These are phyloP conservation scores for Trichoderma simmonsii DNA, from an alignment of 2,329 filamentous ascomycete species.

Conservation along the genomic window DNA sequence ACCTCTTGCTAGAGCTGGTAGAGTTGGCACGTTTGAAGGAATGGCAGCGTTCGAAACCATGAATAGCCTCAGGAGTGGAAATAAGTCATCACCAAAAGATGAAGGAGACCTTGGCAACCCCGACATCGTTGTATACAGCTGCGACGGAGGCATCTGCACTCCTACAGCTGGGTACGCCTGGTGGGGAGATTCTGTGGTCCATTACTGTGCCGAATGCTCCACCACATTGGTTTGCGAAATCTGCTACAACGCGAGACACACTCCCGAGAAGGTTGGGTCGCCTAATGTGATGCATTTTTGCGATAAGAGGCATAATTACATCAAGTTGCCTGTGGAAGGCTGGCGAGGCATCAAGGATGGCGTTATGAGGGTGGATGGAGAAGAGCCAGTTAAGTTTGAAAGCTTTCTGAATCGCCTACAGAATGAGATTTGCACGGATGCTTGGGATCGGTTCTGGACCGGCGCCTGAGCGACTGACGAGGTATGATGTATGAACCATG, in stretches of 20 bases:
- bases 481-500: background rate
- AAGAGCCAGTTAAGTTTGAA: conserved; percentile 20
- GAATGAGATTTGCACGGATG: conserved; percentile 21
- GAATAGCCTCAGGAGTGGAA: background rate
- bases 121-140: background rate
- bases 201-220: conserved; percentile 25
- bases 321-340: conserved; percentile 24
- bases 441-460: conserved; percentile 21
- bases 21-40: background rate
- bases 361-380: conserved; percentile 21
- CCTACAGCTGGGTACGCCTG: conserved; percentile 18
- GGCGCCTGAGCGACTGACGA: conserved; percentile 1
- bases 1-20: background rate
- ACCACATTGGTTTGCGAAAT: conserved; percentile 24
- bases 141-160: conserved; percentile 21
- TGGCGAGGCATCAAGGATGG: conserved; percentile 26
- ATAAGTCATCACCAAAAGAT: background rate
- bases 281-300: conserved; percentile 18
- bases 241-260: conserved; percentile 21
- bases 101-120: conserved; percentile 19
- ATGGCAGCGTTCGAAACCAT: background rate
- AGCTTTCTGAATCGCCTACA: conserved; percentile 22
- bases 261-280: conserved; percentile 12
- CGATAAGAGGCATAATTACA: conserved; percentile 23
- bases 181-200: conserved; percentile 22